These are phyloP conservation scores for Pichia sp. DNA, from an alignment of 1,139 yeast species.

Conservation along the genomic window DNA sequence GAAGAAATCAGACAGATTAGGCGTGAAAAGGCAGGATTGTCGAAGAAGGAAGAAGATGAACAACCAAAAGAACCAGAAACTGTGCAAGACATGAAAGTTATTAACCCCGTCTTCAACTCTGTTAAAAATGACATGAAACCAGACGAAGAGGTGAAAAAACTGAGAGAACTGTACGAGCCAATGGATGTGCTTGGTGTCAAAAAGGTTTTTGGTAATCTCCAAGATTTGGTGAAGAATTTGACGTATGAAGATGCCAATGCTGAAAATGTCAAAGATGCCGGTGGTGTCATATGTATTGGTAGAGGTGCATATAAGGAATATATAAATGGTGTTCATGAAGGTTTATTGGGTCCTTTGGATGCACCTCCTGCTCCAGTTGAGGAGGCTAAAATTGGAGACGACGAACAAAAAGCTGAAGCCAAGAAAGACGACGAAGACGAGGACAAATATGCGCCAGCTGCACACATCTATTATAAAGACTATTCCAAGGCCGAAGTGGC, in stretches of 20 bases:
- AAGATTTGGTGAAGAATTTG: conserved; percentile 15
- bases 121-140: conserved; percentile 3
- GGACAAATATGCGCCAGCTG: conserved; percentile 38
- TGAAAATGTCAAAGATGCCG: conserved; percentile 40
- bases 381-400: conserved; percentile 8
- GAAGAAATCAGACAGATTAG: conserved; percentile 71
- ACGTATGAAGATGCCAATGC: conserved; percentile 39
- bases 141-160: conserved; percentile 23
- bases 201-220: conserved; percentile 28
- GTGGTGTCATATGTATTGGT: conserved; percentile 89
- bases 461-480: conserved; percentile 52
- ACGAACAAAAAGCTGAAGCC: conserved; percentile 3
- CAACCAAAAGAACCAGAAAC: not conserved
- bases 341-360: conserved; percentile 84
- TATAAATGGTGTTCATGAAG: conserved; percentile 86
- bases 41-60: conserved; percentile 10
- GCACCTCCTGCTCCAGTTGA: conserved; percentile 34
- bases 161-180: conserved; percentile 34
- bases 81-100: not conserved
- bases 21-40: conserved; percentile 13
- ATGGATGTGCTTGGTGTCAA: conserved; percentile 53
- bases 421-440: conserved; percentile 22
- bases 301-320: conserved; percentile 96
- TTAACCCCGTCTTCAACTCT: conserved; percentile 7
- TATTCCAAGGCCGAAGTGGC: conserved; percentile 50